These are phyloP conservation scores for Lecanicillium sp. DNA, from an alignment of 2,329 filamentous ascomycete genomes.

Conservation along the genomic window DNA sequence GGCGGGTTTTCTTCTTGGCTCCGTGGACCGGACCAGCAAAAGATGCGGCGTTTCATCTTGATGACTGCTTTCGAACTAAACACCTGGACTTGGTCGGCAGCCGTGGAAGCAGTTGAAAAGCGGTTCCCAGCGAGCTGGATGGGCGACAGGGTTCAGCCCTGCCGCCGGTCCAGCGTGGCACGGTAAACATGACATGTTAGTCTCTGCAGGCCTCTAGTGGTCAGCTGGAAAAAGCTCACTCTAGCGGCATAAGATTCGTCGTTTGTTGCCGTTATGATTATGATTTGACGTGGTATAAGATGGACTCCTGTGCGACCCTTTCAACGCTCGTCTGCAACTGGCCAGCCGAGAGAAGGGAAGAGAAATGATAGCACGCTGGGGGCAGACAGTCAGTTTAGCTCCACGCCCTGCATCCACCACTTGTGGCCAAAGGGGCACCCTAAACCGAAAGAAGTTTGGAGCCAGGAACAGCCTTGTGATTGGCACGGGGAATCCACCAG, in stretches of 20 bases:
- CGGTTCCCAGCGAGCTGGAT: background rate
- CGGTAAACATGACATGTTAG: background rate
- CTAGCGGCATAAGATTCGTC: no score
- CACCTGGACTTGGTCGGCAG: constrained; percentile 4
- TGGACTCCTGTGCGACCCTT: no score
- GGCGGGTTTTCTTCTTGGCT: no score
- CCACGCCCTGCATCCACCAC: background rate
- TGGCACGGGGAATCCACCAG: constrained; percentile 16
- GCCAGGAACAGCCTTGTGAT: constrained; percentile 17
- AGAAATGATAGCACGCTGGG: no score
- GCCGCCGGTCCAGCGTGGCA: background rate
- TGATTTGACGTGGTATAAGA: no score
- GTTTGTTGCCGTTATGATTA: no score
- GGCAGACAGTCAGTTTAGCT: no score
- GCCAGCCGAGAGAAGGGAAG: no score
- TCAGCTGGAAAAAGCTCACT: no score
- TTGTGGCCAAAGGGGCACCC: background rate
- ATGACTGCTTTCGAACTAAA: constrained; percentile 4
- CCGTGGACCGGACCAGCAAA: background rate
- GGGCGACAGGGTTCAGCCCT: constrained; percentile 1
- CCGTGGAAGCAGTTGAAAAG: background rate
- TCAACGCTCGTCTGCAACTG: no score
- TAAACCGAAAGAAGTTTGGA: constrained; percentile 10
- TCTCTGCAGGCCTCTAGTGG: no score
- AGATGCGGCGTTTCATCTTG: constrained; percentile 9